Evolutionary conservation across 2,329 filamentous ascomycete genomes (phyloP).

Genomic region (Neocucurbitaria cava): DNA sequence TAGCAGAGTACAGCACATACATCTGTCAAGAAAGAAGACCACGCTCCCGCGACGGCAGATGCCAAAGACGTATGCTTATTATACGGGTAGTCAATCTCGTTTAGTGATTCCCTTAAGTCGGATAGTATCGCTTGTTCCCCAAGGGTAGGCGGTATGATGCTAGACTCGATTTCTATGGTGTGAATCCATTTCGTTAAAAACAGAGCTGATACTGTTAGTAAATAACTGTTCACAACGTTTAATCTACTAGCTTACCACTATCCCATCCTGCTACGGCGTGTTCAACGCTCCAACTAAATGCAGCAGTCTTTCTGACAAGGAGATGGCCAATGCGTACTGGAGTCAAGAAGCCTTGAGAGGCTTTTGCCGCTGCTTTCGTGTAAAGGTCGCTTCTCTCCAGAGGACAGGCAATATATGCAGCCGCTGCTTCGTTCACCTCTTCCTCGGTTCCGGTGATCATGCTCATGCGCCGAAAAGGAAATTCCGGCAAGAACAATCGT

Average conservation of each 20-base stretch:
- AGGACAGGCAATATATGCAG: slow-evolving; percentile 29
- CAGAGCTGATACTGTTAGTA: slow-evolving; percentile 20
- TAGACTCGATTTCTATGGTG: slow-evolving; percentile 29
- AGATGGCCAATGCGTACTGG: slow-evolving; percentile 35
- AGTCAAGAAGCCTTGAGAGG: slow-evolving; percentile 34
- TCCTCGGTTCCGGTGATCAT: slow-evolving; percentile 35
- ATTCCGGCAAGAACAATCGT: slow-evolving; percentile 26
- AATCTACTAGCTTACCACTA: slow-evolving; percentile 11
- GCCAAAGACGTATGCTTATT: slow-evolving; percentile 24
- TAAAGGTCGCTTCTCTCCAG: slow-evolving; percentile 32
- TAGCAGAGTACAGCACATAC: background rate
- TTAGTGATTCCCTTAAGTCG: slow-evolving; percentile 28
- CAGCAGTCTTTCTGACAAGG: slow-evolving; percentile 41
- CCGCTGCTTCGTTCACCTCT: slow-evolving; percentile 28
- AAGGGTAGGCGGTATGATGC: slow-evolving; percentile 13
- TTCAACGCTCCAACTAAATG: slow-evolving; percentile 43
- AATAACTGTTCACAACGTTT: background rate
- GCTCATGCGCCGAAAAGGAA: slow-evolving; percentile 23
- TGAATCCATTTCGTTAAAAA: slow-evolving; percentile 46
- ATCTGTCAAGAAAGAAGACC: slow-evolving; percentile 39
- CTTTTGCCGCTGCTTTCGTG: slow-evolving; percentile 36
- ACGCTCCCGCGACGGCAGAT: slow-evolving; percentile 35
- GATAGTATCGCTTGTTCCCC: slow-evolving; percentile 35
- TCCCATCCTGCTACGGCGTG: slow-evolving; percentile 47
- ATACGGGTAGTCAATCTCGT: slow-evolving; percentile 29